These are phyloP conservation scores for Entophlyctis helioformis DNA, from an alignment of 192 early-diverging fungal species.

Conservation along the genomic window DNA sequence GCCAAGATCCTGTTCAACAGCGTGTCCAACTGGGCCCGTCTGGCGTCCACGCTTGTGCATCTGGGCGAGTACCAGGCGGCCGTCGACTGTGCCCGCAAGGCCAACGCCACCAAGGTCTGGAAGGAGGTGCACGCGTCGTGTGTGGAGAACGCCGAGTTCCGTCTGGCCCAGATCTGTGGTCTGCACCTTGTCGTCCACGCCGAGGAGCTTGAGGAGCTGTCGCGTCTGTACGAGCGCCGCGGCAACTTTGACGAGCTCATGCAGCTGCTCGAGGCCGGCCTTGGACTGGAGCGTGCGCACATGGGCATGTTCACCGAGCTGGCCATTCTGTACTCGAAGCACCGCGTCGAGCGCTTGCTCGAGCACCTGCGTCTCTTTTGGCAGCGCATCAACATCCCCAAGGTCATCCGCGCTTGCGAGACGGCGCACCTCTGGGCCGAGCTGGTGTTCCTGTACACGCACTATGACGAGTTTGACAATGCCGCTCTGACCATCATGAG, in stretches of 20 bases:
- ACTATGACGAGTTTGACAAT: conserved; percentile 99
- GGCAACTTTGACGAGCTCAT: conserved; percentile 92
- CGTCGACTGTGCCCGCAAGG: conserved; percentile 97
- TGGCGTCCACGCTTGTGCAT: conserved; percentile 92
- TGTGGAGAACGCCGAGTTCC: conserved; percentile 89
- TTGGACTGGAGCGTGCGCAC: conserved; percentile 95
- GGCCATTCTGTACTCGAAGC: conserved; percentile 94
- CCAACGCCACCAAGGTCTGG: conserved; percentile 97
- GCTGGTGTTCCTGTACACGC: conserved; percentile 94
- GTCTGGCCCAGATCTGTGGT: conserved; percentile 96
- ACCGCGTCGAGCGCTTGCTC: conserved; percentile 89
- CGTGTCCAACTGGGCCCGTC: conserved; percentile 94
- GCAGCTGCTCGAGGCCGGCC: conserved; percentile 78
- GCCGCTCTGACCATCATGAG: conserved; percentile 91
- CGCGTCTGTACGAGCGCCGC: conserved; percentile 72
- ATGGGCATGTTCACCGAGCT: conserved; percentile 99
- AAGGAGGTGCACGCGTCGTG: conserved; percentile 97
- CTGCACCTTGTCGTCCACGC: conserved; percentile 93
- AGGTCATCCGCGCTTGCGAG: conserved; percentile 93
- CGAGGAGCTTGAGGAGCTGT: conserved; percentile 87
- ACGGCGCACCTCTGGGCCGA: conserved; percentile 91
- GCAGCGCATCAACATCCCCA: conserved; percentile 97
- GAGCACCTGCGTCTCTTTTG: conserved; percentile 96
- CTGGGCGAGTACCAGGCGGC: conserved; percentile 91
- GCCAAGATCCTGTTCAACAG: conserved; percentile 90